Conservation (phyloP, 1,139 yeast species). For the Yamadazyma membranifaciens region DNA sequence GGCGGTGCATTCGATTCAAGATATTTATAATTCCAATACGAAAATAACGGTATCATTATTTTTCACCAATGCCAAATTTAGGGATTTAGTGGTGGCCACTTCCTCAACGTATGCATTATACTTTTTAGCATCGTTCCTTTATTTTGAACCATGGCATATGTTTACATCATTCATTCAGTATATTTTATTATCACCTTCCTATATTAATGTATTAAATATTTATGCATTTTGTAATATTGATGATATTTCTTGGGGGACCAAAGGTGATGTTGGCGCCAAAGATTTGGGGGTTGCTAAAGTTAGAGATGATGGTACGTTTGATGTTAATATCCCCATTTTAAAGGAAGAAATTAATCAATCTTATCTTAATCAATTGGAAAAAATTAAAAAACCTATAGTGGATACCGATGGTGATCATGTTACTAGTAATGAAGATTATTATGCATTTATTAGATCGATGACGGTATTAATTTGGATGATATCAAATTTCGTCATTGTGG, state of each 20-base stretch:
- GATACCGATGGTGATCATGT: conserved; percentile 33
- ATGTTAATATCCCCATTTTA: conserved; percentile 68
- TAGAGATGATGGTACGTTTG: conserved; percentile 63
- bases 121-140: conserved; percentile 45
- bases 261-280: conserved; percentile 45
- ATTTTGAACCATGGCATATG: conserved; percentile 54
- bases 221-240: conserved; percentile 52
- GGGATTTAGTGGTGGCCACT: conserved; percentile 50
- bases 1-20: conserved; percentile 46
- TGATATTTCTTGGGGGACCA: conserved; percentile 53
- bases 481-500: conserved; percentile 68
- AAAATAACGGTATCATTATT: conserved; percentile 38
- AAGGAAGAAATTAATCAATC: conserved; percentile 60
- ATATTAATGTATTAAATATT: conserved; percentile 47
- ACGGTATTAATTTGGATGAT: conserved; percentile 79
- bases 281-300: conserved; percentile 58
- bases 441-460: conserved; percentile 77
- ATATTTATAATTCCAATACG: conserved; percentile 28
- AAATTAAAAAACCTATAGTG: conserved; percentile 48
- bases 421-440: conserved; percentile 59
- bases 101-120: conserved; percentile 47
- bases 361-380: conserved; percentile 60
- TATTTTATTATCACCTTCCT: conserved; percentile 46
- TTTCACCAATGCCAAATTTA: conserved; percentile 41
- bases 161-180: conserved; percentile 48